Conservation (phyloP, 2,329 filamentous ascomycete genomes). For the Chaetomiaceae sp. region DNA sequence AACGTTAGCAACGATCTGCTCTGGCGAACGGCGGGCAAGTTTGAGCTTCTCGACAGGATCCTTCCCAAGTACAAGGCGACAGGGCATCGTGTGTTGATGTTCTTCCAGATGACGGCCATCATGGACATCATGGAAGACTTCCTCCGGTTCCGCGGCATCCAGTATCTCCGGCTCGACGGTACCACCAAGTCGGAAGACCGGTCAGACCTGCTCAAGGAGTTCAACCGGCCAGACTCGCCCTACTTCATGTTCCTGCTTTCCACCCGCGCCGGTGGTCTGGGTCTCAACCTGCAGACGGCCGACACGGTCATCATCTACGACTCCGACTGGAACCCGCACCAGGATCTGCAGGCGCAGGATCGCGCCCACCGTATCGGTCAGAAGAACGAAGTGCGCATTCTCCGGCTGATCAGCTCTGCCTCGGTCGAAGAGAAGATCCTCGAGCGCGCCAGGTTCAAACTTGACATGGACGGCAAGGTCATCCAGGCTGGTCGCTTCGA, state of each 20-base stretch:
- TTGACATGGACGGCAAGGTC: constrained; percentile 99
- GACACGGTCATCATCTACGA: constrained; percentile 99
- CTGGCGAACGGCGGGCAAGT: constrained; percentile 96
- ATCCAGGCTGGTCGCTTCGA: constrained; percentile 99
- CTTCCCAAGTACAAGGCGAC: constrained; percentile 89
- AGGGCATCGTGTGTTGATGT: constrained; percentile 95
- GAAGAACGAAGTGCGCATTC: constrained; percentile 97
- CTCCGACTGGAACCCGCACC: constrained; percentile 98
- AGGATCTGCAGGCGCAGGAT: constrained; percentile 98
- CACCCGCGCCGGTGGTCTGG: constrained; percentile 94
- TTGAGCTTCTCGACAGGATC: constrained; percentile 88
- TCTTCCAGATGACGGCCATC: constrained; percentile 99
- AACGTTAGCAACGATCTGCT: constrained; percentile 86
- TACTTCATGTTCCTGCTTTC: constrained; percentile 99
- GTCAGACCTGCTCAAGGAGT: constrained; percentile 80
- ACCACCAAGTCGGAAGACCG: constrained; percentile 97
- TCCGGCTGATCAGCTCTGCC: constrained; percentile 91
- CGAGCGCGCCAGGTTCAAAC: constrained; percentile 93
- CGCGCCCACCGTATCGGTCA: constrained; percentile 99
- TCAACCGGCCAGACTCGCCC: constrained; percentile 84
- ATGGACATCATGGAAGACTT: constrained; percentile 99
- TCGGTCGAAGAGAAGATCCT: constrained; percentile 99
- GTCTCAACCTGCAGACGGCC: constrained; percentile 93
- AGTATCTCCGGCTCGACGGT: constrained; percentile 90
- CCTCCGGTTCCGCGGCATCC: constrained; percentile 73